Evolutionary conservation across 345 rosid species (phyloP).

Genomic region (Durio zibethinus): DNA sequence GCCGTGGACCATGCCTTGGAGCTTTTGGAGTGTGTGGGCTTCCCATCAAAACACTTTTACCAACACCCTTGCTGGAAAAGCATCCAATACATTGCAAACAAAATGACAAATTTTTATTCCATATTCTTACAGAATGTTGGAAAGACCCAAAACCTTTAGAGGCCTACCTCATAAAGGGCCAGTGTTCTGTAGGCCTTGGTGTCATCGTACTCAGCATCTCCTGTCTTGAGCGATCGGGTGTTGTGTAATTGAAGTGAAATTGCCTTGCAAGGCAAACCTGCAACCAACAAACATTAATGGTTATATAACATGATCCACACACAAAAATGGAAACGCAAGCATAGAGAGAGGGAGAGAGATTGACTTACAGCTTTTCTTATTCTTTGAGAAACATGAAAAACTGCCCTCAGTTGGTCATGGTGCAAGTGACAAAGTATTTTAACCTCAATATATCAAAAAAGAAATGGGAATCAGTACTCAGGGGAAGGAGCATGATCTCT

Average conservation of each 20-base stretch:
- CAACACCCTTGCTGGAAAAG: conserved; percentile 60
- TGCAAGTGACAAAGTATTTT: conserved; percentile 87
- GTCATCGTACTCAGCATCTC: conserved; percentile 73
- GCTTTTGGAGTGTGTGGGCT: conserved; percentile 90
- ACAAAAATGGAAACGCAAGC: neutral
- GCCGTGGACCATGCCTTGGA: conserved; percentile 89
- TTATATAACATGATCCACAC: neutral
- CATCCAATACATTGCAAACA: neutral
- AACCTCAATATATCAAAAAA: conserved; percentile 45
- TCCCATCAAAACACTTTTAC: conserved; percentile 34
- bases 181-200: conserved; percentile 71
- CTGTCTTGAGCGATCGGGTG: conserved; percentile 88
- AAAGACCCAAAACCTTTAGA: conserved; percentile 7
- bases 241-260: conserved; percentile 79
- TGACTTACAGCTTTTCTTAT: conserved; percentile 76
- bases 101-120: neutral
- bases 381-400: conserved; percentile 81
- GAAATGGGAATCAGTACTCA: neutral
- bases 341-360: neutral
- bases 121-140: neutral
- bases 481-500: neutral
- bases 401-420: conserved; percentile 88
- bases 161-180: conserved; percentile 72
- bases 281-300: conserved; percentile 15
- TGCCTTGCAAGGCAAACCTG: conserved; percentile 82